Conservation (phyloP, 108 stramenopile genomes). For the Pseudonitzschia multiseries region DNA sequence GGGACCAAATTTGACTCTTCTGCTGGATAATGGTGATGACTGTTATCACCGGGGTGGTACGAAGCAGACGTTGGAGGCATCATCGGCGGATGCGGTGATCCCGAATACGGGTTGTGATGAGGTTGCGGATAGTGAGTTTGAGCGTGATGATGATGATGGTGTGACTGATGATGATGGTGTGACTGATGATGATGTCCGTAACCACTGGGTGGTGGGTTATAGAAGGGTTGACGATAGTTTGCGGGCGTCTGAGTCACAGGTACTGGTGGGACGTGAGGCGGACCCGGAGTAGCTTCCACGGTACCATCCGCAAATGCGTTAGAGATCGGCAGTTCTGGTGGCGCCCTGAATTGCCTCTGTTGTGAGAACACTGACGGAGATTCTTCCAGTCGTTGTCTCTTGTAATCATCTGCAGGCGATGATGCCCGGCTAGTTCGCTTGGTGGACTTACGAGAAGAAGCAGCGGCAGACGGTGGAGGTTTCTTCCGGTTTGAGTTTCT, state of each 20-base stretch:
- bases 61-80: not conserved
- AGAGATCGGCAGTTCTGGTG: not conserved
- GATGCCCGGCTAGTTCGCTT: not conserved
- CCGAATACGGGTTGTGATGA: not conserved
- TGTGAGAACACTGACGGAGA: not conserved
- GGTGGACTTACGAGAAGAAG: not conserved
- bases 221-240: not conserved
- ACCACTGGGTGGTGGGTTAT: not conserved
- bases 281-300: not conserved
- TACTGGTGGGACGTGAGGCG: not conserved
- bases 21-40: not conserved
- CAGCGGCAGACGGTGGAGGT: not conserved
- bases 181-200: not conserved
- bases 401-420: not conserved
- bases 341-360: not conserved
- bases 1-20: not conserved
- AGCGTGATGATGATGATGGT: not conserved
- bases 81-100: not conserved
- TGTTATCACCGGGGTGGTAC: not conserved
- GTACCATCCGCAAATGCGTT: not conserved
- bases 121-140: not conserved
- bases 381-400: not conserved
- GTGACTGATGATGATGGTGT: not conserved
- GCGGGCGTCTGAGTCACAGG: conserved; percentile 2
- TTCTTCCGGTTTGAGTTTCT: not conserved